phyloP scores from a whole-genome alignment of 2,329 filamentous ascomycete genomes.

The Dactylellina parvicollis region DNA sequence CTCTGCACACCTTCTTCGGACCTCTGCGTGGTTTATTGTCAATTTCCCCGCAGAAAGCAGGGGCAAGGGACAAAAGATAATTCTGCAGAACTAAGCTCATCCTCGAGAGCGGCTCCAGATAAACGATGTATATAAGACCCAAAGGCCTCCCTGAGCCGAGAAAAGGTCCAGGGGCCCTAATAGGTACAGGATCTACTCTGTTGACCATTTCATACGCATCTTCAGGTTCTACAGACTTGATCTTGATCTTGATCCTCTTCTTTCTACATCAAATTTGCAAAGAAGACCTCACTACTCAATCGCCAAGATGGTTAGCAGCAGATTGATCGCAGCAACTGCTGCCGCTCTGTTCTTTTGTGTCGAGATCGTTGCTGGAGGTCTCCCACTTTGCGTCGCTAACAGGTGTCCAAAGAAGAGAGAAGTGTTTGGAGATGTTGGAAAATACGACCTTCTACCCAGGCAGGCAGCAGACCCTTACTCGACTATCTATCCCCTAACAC shows the following conservation, averaged over 20 bases:
- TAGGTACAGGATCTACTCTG: conserved; percentile 51
- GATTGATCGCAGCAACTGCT: conserved; percentile 17
- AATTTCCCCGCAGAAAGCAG: conserved; percentile 54
- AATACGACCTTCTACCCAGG: conserved; percentile 32
- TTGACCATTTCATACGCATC: conserved; percentile 51
- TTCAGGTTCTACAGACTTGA: conserved; percentile 40
- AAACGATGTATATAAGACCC: conserved; percentile 51
- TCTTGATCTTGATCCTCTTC: conserved; percentile 30
- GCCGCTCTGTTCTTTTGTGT: conserved; percentile 19
- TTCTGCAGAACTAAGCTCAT: conserved; percentile 44
- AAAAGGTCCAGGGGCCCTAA: conserved; percentile 41
- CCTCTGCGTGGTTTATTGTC: conserved; percentile 54
- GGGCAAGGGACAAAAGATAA: conserved; percentile 46
- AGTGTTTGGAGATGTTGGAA: conserved; percentile 41
- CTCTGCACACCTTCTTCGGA: conserved; percentile 44
- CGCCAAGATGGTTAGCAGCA: conserved; percentile 31
- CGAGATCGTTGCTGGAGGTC: conserved; percentile 20
- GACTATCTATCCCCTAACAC: conserved; percentile 48
- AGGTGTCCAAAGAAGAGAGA: conserved; percentile 52
- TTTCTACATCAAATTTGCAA: conserved; percentile 18
- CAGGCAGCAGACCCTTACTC: conserved; percentile 46
- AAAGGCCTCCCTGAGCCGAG: conserved; percentile 46
- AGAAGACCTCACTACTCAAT: background rate
- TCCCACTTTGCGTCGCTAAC: conserved; percentile 49
- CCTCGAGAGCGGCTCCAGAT: conserved; percentile 38